Evolutionary conservation across 1,284 basidiomycete species (phyloP).

Genomic region (Puccinia brachypodii): DNA sequence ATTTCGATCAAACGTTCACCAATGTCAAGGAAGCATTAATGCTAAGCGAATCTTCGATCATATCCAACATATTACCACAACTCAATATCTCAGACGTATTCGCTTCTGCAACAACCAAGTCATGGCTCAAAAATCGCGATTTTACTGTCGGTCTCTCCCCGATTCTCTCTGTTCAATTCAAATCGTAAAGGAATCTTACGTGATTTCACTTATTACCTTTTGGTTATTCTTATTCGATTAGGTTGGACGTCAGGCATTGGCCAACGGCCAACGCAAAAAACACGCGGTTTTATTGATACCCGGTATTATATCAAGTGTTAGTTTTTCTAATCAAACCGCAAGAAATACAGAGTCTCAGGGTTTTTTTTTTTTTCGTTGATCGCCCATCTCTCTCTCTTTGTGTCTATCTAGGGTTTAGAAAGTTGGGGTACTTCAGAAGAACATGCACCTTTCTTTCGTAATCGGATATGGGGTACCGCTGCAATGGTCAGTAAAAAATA

Average conservation of each 20-base stretch:
- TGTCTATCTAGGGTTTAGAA: slow-evolving; percentile 64
- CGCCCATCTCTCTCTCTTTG: not conserved
- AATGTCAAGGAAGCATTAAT: slow-evolving; percentile 34
- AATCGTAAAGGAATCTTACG: too few relatives aligned
- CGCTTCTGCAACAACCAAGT: slow-evolving; percentile 19
- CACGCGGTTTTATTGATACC: slow-evolving; percentile 66
- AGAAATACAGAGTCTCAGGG: not conserved
- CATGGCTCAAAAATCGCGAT: slow-evolving; percentile 71
- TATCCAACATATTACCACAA: slow-evolving; percentile 33
- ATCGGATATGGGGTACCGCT: slow-evolving; percentile 79
- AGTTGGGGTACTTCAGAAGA: slow-evolving; percentile 81
- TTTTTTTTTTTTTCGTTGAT: not conserved
- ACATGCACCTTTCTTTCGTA: slow-evolving; percentile 74
- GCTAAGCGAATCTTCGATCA: slow-evolving; percentile 33
- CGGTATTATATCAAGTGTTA: slow-evolving; percentile 62
- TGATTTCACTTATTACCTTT: too few relatives aligned
- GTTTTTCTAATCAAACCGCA: slow-evolving; percentile 57
- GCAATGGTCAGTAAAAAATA: slow-evolving; percentile 49
- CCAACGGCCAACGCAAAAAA: slow-evolving; percentile 68
- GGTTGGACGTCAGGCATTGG: slow-evolving; percentile 71
- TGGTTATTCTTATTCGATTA: slow-evolving; percentile 51
- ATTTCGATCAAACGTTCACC: slow-evolving; percentile 44
- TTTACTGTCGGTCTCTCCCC: slow-evolving; percentile 60
- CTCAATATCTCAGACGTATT: slow-evolving; percentile 44
- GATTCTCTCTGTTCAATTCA: not conserved